Base-by-base conservation (phyloP, 2,329 filamentous ascomycete species). In the Nectriaceae sp. region DNA sequence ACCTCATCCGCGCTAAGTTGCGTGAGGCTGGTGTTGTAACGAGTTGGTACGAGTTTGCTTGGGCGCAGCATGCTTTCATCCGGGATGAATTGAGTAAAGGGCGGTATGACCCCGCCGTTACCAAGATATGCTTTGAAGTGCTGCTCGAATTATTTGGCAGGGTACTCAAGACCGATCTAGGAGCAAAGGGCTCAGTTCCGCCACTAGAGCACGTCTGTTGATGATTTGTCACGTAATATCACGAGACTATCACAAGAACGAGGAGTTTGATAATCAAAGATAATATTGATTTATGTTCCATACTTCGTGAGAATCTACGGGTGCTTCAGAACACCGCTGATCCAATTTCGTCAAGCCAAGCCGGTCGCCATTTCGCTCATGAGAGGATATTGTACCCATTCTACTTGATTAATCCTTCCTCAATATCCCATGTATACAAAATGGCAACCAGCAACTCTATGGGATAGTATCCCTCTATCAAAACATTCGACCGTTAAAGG, bases 1-100 rank as follows among this genome's bases (percentile, higher is more conserved):
- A 96, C 69, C 70, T 95, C 57, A 94, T 96, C 67, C 83, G 91
- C 49, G 83, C 83, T 67, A 92, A 90, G 52, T 76, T 96, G 60
- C 84, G 92, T 60, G 89, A 90, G 19, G 83, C 85, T 5, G 87
- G 87, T 10, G 80, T 87, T 4, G 76, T 80, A 10, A 92, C 93
- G 63, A 87, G 83, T 64, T 96, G 90, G 67, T 90, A 94, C 71
- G 92, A 97, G 73, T 84, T 89, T 56, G 89, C 90, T n/a, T 93
- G 90, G 84, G 91, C 92, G 3, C 92, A 96, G 70, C 92, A 96
- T 74, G 92, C 92, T 4, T 97, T 97, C 66, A 95, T 97, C 67
- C 80, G 92, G 16, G 92, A 97, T 64, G 92, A 97, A 74, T 75
- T 94, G 50, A 91, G 88, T 69, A 96, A 96, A 73, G 92, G 91